These are phyloP conservation scores for Obelidium mucronatum DNA, from an alignment of 192 early-diverging fungal genomes.

Conservation along the genomic window DNA sequence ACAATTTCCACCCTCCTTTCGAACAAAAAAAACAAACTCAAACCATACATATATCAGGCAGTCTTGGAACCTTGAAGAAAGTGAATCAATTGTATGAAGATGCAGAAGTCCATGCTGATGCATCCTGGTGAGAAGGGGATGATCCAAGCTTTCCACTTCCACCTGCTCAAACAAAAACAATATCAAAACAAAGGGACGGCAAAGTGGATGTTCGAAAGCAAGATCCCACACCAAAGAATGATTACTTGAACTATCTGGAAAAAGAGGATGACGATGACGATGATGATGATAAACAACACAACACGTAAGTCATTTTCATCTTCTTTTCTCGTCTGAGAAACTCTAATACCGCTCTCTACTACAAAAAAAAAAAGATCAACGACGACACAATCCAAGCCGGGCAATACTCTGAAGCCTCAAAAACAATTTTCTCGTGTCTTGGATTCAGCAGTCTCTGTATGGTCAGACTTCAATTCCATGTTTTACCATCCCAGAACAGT, in stretches of 20 bases:
- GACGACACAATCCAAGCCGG: not conserved
- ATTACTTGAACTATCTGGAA: slow-evolving; percentile 49
- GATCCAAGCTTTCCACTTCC: not conserved
- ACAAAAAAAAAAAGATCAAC: slow-evolving; percentile 37
- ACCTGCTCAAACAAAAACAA: not conserved
- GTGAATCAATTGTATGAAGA: slow-evolving; percentile 27
- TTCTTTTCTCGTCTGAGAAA: not conserved
- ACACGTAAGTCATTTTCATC: not conserved
- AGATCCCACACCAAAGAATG: slow-evolving; percentile 46
- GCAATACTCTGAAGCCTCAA: no score
- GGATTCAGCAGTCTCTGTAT: slow-evolving; percentile 62
- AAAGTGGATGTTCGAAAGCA: slow-evolving; percentile 47
- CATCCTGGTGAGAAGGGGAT: not conserved
- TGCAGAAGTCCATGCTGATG: not conserved
- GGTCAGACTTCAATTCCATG: slow-evolving; percentile 85
- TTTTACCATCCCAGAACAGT: slow-evolving; percentile 78
- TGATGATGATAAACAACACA: not conserved
- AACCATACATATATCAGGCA: no score
- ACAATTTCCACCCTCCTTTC: slow-evolving; percentile 16
- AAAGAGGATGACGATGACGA: not conserved
- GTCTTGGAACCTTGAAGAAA: slow-evolving; percentile 18
- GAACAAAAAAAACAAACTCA: not conserved
- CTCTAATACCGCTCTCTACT: not conserved
- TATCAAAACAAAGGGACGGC: no score
- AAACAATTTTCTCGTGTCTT: slow-evolving; percentile 56